Base-by-base conservation (phyloP, 108 stramenopile genomes). In the Skeletonema grethae region DNA sequence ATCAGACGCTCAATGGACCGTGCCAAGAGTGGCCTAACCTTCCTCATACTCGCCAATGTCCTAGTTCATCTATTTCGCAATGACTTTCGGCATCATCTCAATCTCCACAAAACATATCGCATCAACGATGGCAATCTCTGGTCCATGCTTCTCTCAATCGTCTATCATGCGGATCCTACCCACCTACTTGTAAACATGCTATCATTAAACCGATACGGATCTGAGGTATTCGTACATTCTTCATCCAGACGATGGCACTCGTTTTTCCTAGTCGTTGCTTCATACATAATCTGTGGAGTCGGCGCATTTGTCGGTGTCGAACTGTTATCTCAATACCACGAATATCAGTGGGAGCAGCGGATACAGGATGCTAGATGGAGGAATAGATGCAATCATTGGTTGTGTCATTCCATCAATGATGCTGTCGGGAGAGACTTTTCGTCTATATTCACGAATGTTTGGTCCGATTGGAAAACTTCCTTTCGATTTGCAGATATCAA, bases 181-280 rank as follows among this genome's bases (percentile, higher is more conserved):
- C 77, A 79, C 41, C 58, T 79, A 28, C 34, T 69, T 16, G 38
- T 79, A 29, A 79, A 79, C 45, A 79, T 79, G 77, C 30, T 79
- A 16, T 65, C 70, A 1, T 41, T 79, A 15, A 35, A 79, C 57
- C 70, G 65, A 15, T 72, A 72, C 57, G 77, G 77, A 7, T 41
- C 60, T 7, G 70, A 79, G 29, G 12, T 79, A 9, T 79, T 79
- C 38, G 66, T 68, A 7, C n/a, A 69, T 24, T 55, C 77, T 1
- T 67, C 77, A 12, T 72, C 70, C 0, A 65, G 57, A 45, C 57
- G 50, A 34, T 63, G 70, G 61, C 67, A 58, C 24, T 79, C 77
- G 5, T 35, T 61, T 36, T 55, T 25, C 38, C 22, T 67, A 24
- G 70, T 79, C 7, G 20, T 72, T 12, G 13, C 61, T 3, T 79